A percentile compares a stretch with the other conserved stretches of the same genome.
phyloP scores from a whole-genome alignment of 768 basidiomycete species.

The Suillus weaverae region DNA sequence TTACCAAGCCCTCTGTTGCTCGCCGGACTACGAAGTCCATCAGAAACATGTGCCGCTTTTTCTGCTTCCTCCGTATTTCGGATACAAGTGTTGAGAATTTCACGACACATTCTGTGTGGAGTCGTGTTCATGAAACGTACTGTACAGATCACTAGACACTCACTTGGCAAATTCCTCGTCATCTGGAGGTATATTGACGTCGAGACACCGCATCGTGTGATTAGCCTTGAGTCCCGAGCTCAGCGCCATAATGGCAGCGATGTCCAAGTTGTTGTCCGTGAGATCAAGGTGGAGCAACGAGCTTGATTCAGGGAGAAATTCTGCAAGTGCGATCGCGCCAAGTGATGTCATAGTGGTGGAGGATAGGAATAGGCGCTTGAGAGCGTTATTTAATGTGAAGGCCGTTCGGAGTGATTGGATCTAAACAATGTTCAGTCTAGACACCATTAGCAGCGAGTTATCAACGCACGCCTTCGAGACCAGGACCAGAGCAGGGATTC shows the following conservation, averaged over 20 bases:
- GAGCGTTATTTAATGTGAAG: slow-evolving; percentile 86
- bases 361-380: slow-evolving; percentile 91
- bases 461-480: slow-evolving; percentile 79
- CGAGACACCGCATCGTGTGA: slow-evolving; percentile 85
- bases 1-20: slow-evolving; percentile 60
- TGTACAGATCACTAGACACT: slow-evolving; percentile 1
- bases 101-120: slow-evolving; percentile 66
- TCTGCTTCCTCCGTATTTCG: slow-evolving; percentile 92
- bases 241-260: slow-evolving; percentile 92
- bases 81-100: slow-evolving; percentile 87
- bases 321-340: slow-evolving; percentile 92
- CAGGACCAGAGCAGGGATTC: slow-evolving; percentile 91
- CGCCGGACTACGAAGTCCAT: slow-evolving; percentile 21
- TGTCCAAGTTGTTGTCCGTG: slow-evolving; percentile 78
- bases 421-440: slow-evolving; percentile 33
- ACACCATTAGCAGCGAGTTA: not conserved
- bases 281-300: slow-evolving; percentile 90
- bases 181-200: slow-evolving; percentile 86
- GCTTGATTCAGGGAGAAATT: slow-evolving; percentile 90
- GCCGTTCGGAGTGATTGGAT: slow-evolving; percentile 88
- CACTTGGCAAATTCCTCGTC: slow-evolving; percentile 76
- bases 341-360: slow-evolving; percentile 76
- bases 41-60: slow-evolving; percentile 23
- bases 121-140: slow-evolving; percentile 25
- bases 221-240: slow-evolving; percentile 84